Percentiles rank a stretch among this genome's conserved stretches.
phyloP scores from a whole-genome alignment of 2,329 filamentous ascomycete species.

The Fusarium subglutinans region DNA sequence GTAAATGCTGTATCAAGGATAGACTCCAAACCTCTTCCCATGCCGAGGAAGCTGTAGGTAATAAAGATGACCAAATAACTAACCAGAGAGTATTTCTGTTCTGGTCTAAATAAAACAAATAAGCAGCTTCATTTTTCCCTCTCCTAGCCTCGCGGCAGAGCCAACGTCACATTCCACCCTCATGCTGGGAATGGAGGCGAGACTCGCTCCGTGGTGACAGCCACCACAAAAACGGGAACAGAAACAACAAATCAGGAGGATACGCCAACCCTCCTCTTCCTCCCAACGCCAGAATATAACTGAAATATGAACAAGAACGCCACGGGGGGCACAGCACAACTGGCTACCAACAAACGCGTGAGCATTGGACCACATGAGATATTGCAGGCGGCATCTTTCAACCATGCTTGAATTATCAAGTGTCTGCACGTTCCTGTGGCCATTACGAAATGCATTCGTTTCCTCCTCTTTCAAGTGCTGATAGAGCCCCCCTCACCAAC shows the following conservation, averaged over 20 bases:
- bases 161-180: slow-evolving; percentile 5
- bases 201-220: background rate
- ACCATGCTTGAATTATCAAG: background rate
- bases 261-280: slow-evolving; percentile 14
- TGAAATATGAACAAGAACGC: slow-evolving; percentile 34
- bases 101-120: slow-evolving; percentile 13
- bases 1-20: slow-evolving; percentile 31
- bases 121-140: background rate
- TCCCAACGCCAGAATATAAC: slow-evolving; percentile 37
- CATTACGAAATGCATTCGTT: background rate
- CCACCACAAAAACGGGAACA: slow-evolving; percentile 10
- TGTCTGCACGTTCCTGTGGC: background rate
- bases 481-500: background rate
- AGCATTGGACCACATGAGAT: background rate
- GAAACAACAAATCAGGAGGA: slow-evolving; percentile 11
- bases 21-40: slow-evolving; percentile 20
- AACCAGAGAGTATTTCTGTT: slow-evolving; percentile 11
- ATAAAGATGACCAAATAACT: slow-evolving; percentile 13
- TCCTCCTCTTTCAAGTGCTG: background rate
- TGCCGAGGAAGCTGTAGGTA: background rate
- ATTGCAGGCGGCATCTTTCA: background rate
- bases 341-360: background rate
- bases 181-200: background rate
- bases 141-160: background rate
- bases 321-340: slow-evolving; percentile 10